phyloP scores from a whole-genome alignment of 2,329 filamentous ascomycete species.

The Cercospora janseana region DNA sequence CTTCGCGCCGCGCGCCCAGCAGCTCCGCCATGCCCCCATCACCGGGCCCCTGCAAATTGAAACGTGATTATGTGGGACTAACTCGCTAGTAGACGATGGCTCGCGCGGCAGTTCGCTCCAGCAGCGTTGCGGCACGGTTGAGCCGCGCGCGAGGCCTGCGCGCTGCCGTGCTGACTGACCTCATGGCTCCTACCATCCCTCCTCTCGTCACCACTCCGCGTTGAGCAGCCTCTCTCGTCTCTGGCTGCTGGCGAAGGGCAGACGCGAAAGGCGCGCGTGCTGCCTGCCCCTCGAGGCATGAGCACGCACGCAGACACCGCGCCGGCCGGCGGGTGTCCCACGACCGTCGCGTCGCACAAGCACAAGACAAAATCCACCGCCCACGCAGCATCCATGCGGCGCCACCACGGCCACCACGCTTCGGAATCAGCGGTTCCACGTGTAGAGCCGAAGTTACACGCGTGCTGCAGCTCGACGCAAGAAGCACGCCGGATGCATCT shows the following conservation, averaged over 20 bases:
- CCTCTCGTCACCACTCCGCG: constrained; percentile 6
- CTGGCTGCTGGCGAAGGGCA: too few relatives aligned
- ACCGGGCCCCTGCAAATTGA: constrained; percentile 8
- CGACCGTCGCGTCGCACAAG: constrained; percentile 9
- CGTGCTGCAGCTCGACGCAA: constrained; percentile 19
- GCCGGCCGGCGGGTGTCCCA: constrained; percentile 11
- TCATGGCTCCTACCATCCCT: background rate
- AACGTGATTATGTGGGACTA: constrained; percentile 11
- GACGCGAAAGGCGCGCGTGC: too few relatives aligned
- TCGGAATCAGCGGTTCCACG: constrained; percentile 20
- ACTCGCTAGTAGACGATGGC: constrained; percentile 9
- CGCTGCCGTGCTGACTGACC: constrained; percentile 1
- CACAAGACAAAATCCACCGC: constrained; percentile 4
- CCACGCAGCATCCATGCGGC: constrained; percentile 15
- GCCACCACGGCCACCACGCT: constrained; percentile 14
- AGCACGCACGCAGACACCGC: constrained; percentile 4
- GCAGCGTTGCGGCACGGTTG: constrained; percentile 7
- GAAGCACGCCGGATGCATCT: constrained; percentile 4
- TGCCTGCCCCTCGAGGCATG: too few relatives aligned
- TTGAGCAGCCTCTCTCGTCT: too few relatives aligned
- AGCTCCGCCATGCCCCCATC: background rate
- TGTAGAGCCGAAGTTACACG: constrained; percentile 20
- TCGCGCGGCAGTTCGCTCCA: constrained; percentile 8
- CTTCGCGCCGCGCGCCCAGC: background rate
- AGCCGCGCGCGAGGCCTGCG: constrained; percentile 4